Conservation (phyloP, 805 yeast species). For the Lachancea cidri region DNA sequence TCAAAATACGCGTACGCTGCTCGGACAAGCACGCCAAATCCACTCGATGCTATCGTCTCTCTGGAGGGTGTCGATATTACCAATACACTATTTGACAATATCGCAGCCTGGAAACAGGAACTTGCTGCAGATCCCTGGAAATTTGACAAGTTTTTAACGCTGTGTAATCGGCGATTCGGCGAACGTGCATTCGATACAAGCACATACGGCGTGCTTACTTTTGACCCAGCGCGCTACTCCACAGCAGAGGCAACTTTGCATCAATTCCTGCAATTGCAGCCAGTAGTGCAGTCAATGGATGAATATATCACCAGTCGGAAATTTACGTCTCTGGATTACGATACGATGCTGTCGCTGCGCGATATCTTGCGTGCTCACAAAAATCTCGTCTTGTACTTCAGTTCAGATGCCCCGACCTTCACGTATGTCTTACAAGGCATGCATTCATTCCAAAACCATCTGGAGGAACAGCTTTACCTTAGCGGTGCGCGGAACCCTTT, state of each 20-base stretch:
- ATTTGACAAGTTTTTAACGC: constrained; percentile 13
- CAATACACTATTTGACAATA: constrained; percentile 13
- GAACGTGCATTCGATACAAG: neutral
- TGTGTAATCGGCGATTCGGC: constrained; percentile 4
- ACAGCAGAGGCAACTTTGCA: constrained; percentile 15
- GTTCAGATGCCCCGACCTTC: too few species aligned
- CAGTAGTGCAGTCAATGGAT: too few species aligned
- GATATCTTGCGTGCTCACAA: too few species aligned
- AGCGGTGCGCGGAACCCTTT: neutral
- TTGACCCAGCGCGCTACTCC: constrained; percentile 13
- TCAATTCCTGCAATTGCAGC: too few species aligned
- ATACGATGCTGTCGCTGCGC: neutral
- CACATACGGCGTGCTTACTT: constrained; percentile 6
- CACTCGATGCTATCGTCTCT: constrained; percentile 11
- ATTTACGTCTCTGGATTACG: neutral
- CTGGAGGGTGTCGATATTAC: constrained; percentile 7
- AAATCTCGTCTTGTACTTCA: too few species aligned
- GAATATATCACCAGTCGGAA: neutral
- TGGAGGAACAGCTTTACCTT: constrained; percentile 2
- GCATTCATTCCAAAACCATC: constrained; percentile 10
- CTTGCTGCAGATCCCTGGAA: constrained; percentile 14
- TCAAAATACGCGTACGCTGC: too few species aligned
- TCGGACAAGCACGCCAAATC: too few species aligned
- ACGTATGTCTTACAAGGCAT: too few species aligned
- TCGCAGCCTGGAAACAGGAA: constrained; percentile 12